Conservation (phyloP, 805 yeast genomes). For the Ogataea nonfermentans region DNA sequence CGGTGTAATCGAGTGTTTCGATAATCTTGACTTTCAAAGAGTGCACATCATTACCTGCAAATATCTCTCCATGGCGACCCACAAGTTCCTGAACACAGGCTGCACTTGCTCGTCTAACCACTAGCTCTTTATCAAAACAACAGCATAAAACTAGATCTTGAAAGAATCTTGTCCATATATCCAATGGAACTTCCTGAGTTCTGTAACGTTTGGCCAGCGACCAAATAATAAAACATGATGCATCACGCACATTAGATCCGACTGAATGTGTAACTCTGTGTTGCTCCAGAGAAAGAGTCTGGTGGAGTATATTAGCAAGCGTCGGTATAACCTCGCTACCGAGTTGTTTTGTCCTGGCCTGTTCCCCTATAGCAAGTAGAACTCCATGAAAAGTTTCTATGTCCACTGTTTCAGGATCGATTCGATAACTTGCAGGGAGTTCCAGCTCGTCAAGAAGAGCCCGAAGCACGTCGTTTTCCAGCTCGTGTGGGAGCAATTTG, state of each 20-base stretch:
- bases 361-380: slow-evolving; percentile 56
- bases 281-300: slow-evolving; percentile 58
- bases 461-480: slow-evolving; percentile 42
- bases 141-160: slow-evolving; percentile 48
- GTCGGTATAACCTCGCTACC: slow-evolving; percentile 24
- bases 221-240: slow-evolving; percentile 87
- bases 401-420: slow-evolving; percentile 35
- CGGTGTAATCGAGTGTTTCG: slow-evolving; percentile 54
- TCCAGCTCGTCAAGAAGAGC: slow-evolving; percentile 37
- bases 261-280: slow-evolving; percentile 46
- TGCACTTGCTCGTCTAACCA: slow-evolving; percentile 75
- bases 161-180: slow-evolving; percentile 23
- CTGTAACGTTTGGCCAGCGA: slow-evolving; percentile 50
- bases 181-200: slow-evolving; percentile 20
- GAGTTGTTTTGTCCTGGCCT: slow-evolving; percentile 25
- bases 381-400: slow-evolving; percentile 55
- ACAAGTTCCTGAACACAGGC: slow-evolving; percentile 86
- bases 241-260: slow-evolving; percentile 76
- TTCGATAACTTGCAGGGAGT: slow-evolving; percentile 17
- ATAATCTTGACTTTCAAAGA: slow-evolving; percentile 48
- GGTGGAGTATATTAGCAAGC: slow-evolving; percentile 40
- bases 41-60: slow-evolving; percentile 26
- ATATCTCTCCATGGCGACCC: slow-evolving; percentile 63
- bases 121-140: slow-evolving; percentile 70
- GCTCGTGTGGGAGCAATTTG: slow-evolving; percentile 30